Base-by-base conservation (phyloP, 1,284 basidiomycete species). In the Malassezia globosa region DNA sequence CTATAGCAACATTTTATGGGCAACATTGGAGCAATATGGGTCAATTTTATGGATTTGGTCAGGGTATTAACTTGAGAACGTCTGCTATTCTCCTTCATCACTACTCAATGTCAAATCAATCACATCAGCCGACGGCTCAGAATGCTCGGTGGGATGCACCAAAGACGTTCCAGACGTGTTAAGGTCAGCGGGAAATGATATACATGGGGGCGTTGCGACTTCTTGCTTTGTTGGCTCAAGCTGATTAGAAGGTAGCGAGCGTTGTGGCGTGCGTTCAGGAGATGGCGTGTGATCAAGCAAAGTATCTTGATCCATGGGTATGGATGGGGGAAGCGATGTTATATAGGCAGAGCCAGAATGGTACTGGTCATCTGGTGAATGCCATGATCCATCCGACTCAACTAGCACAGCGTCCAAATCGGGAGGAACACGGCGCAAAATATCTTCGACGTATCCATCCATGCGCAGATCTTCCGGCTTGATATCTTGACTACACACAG, bases 301-400 rank as follows among this genome's bases (percentile, higher is more conserved):
- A 16, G 11, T 16, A 5, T 31, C 29, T 13, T 31, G 11, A 16
- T 31, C 29, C 29, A 31, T 31, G 4, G 29, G 29, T 2, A 31
- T 11, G n/a, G n/a, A n/a, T 16, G 29, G 29, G 2, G 29, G 29
- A 3, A 16, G 11, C 16, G 29, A 31, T 16, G 16, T 16, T 11
- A 31, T 31, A 31, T 13, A 31, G 16, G 41, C 29, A 14, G 41
- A 43, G 19, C 23, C 41, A 1, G 41, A 34, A 10, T 42, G 54
- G 63, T 81, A 83, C 69, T 83, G 85, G 73, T 84, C 80, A 72
- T 96, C 87, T 14, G 79, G 76, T 0, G 88, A 88, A 68, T 92
- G 88, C 94, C 94, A 99, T 64, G 88, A 82, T 0, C 88, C 90
- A 67, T 92, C 83, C 0, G 88, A 80, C 72, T 97, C 90, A 8